phyloP scores from a whole-genome alignment of 345 rosid species.

The Rhizophora mangle region DNA sequence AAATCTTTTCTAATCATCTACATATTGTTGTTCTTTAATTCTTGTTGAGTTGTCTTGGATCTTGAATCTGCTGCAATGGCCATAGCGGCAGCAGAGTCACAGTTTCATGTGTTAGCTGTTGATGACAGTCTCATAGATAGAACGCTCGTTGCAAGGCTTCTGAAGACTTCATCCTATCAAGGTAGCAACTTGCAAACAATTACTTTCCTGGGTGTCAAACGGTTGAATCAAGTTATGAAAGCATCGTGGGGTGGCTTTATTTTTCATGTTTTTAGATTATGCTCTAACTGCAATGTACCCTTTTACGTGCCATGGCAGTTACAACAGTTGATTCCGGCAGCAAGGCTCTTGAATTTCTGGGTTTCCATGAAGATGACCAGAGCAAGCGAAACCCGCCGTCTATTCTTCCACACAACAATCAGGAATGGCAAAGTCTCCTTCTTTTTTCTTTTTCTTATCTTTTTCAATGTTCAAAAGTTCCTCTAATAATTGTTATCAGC shows the following conservation, averaged over 20 bases:
- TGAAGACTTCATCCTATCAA: conserved; percentile 49
- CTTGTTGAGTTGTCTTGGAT: conserved; percentile 12
- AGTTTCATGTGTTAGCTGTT: conserved; percentile 49
- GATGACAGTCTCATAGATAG: conserved; percentile 50
- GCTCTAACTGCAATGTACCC: not conserved
- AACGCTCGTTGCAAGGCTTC: conserved; percentile 46
- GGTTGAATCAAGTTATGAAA: not conserved
- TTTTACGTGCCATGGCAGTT: conserved; percentile 33
- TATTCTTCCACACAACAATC: conserved; percentile 35
- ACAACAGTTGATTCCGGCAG: conserved; percentile 76
- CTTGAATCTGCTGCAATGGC: conserved; percentile 42
- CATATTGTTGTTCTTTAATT: conserved; percentile 19
- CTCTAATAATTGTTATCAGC: not conserved
- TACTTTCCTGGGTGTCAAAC: not conserved
- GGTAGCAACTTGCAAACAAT: conserved; percentile 20
- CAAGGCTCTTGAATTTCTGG: conserved; percentile 69
- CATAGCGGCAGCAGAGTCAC: conserved; percentile 40
- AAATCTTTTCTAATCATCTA: not conserved
- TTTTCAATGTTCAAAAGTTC: conserved; percentile 2
- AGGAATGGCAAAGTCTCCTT: conserved; percentile 21
- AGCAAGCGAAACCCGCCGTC: conserved; percentile 21
- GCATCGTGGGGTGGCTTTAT: no score
- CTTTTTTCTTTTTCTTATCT: not conserved
- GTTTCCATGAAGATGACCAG: conserved; percentile 40
- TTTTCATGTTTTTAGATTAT: not conserved